Conservation (phyloP, 768 basidiomycete genomes). For the Myochromella boudieri region DNA sequence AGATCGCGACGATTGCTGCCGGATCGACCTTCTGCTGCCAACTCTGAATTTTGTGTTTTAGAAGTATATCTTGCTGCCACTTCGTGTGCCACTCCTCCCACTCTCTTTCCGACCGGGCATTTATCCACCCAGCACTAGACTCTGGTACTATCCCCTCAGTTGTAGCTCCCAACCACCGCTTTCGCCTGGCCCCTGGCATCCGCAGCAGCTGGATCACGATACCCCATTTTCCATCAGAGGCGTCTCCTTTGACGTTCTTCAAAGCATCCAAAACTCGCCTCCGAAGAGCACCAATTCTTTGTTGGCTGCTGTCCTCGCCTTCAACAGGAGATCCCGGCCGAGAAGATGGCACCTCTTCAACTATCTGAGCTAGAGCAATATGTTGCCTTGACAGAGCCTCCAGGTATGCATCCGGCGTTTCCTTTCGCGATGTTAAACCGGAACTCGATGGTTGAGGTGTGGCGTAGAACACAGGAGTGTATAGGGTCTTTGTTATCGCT, state of each 20-base stretch:
- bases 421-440: background rate
- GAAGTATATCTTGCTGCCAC: conserved; percentile 24
- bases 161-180: conserved; percentile 27
- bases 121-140: conserved; percentile 32
- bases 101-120: conserved; percentile 44
- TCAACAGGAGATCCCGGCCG: conserved; percentile 12
- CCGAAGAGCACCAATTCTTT: conserved; percentile 30
- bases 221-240: conserved; percentile 48
- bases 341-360: conserved; percentile 27
- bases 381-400: conserved; percentile 23
- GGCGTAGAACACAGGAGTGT: conserved; percentile 19
- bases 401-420: conserved; percentile 16
- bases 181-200: conserved; percentile 39
- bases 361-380: conserved; percentile 25
- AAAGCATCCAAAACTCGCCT: conserved; percentile 34
- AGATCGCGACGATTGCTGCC: conserved; percentile 12
- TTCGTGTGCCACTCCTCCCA: conserved; percentile 47
- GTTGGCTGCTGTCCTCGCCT: conserved; percentile 11
- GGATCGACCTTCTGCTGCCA: conserved; percentile 23
- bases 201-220: conserved; percentile 38
- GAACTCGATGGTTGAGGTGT: conserved; percentile 12
- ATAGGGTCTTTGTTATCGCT: conserved; percentile 15
- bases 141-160: conserved; percentile 20
- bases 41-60: conserved; percentile 26
- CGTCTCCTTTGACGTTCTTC: conserved; percentile 32